These are phyloP conservation scores for Colletotrichum ledebouriae DNA, from an alignment of 2,329 filamentous ascomycete genomes.

Conservation along the genomic window DNA sequence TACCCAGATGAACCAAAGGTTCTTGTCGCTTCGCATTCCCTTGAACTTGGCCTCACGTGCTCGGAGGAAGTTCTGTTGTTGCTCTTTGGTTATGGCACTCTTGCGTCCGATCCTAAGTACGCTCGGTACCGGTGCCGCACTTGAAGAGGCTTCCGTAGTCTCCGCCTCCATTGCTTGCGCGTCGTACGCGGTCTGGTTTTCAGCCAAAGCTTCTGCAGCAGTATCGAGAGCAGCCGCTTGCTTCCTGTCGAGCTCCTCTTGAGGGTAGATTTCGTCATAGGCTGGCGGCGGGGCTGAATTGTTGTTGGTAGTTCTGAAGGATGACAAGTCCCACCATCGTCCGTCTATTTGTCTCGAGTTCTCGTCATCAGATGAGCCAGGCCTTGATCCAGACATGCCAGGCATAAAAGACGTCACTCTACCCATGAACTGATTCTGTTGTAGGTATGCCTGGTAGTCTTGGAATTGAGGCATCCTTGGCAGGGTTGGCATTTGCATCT, in stretches of 20 bases:
- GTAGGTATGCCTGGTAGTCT: conserved; percentile 78
- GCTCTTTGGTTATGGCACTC: conserved; percentile 73
- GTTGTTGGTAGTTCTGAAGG: conserved; percentile 60
- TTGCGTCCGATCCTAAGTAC: conserved; percentile 73
- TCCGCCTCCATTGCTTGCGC: conserved; percentile 55
- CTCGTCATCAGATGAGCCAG: conserved; percentile 60
- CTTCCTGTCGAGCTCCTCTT: conserved; percentile 66
- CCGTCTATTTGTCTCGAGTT: conserved; percentile 62
- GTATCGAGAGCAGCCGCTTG: conserved; percentile 70
- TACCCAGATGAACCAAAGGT: conserved; percentile 79
- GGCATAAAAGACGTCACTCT: conserved; percentile 80
- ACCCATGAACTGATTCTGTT: conserved; percentile 73
- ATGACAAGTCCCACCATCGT: conserved; percentile 78
- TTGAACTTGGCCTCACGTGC: conserved; percentile 74
- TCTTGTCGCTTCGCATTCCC: conserved; percentile 72
- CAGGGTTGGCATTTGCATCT: conserved; percentile 66
- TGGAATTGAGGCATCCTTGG: conserved; percentile 74
- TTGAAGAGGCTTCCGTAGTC: conserved; percentile 50
- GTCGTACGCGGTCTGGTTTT: conserved; percentile 66
- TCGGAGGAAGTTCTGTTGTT: conserved; percentile 73
- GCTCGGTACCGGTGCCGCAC: conserved; percentile 45
- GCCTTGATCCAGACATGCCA: conserved; percentile 67
- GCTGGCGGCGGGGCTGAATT: conserved; percentile 74
- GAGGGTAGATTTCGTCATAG: conserved; percentile 84
- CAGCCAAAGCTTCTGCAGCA: conserved; percentile 69